Conservation (phyloP, 768 basidiomycete genomes). For the Termitomyces heimii region DNA sequence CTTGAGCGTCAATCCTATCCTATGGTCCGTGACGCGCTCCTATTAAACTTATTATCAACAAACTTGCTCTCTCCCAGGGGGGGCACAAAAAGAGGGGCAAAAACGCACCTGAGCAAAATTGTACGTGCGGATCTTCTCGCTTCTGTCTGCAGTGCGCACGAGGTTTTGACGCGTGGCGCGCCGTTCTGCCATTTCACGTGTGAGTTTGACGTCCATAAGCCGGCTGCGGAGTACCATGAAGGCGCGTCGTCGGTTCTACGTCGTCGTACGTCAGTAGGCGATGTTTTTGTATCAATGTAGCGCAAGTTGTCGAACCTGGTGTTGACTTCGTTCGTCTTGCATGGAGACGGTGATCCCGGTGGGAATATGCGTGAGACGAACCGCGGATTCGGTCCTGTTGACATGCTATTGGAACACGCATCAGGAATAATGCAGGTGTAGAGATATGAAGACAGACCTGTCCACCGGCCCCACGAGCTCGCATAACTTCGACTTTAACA, state of each 20-base stretch:
- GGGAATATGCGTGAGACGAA: conserved; percentile 88
- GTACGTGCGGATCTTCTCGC: conserved; percentile 95
- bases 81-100: too few species aligned
- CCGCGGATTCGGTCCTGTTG: conserved; percentile 97
- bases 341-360: conserved; percentile 94
- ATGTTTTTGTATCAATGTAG: not conserved
- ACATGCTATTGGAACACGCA: conserved; percentile 60
- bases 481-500: conserved; percentile 90
- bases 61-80: not conserved
- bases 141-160: conserved; percentile 77
- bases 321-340: conserved; percentile 97
- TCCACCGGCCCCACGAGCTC: conserved; percentile 93
- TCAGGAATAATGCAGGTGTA: not conserved
- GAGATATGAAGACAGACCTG: conserved; percentile 47
- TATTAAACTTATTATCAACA: conserved; percentile 20
- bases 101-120: conserved; percentile 81
- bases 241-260: conserved; percentile 86
- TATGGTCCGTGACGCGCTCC: conserved; percentile 92
- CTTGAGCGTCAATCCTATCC: conserved; percentile 71
- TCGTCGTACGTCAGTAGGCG: not conserved
- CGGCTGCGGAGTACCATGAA: conserved; percentile 87
- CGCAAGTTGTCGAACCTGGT: conserved; percentile 52
- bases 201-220: conserved; percentile 75
- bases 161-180: conserved; percentile 67
- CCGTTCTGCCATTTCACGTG: conserved; percentile 60